These are phyloP conservation scores for Phlebiopsis gigantea DNA, from an alignment of 768 basidiomycete genomes.

Conservation along the genomic window DNA sequence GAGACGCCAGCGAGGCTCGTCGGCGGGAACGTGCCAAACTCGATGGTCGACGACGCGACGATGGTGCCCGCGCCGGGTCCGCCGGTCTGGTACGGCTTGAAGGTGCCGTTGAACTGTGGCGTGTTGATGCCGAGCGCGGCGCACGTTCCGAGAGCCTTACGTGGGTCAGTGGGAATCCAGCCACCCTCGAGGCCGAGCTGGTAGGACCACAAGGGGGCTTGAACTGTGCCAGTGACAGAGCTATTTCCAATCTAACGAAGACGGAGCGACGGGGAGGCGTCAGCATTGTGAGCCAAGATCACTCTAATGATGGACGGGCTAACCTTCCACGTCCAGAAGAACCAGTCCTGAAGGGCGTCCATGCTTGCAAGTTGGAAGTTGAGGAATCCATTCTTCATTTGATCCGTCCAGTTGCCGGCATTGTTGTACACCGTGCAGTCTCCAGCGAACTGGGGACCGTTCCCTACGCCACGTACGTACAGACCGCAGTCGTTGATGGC, in stretches of 20 bases:
- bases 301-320: neutral
- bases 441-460: constrained; percentile 17
- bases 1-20: constrained; percentile 40
- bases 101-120: constrained; percentile 44
- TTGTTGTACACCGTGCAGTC: constrained; percentile 44
- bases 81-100: constrained; percentile 61
- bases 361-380: constrained; percentile 50
- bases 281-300: neutral
- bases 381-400: constrained; percentile 45
- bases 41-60: constrained; percentile 32
- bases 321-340: constrained; percentile 80
- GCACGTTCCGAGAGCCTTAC: constrained; percentile 59
- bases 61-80: constrained; percentile 46
- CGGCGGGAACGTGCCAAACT: constrained; percentile 50
- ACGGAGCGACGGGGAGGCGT: neutral
- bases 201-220: constrained; percentile 64
- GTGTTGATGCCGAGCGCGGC: constrained; percentile 40
- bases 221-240: constrained; percentile 37
- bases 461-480: constrained; percentile 32
- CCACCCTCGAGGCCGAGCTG: constrained; percentile 63
- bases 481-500: constrained; percentile 63
- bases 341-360: constrained; percentile 64
- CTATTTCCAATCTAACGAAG: constrained; percentile 47
- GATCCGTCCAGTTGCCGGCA: constrained; percentile 42
- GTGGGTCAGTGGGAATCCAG: constrained; percentile 73